Evolutionary conservation across 2,329 filamentous ascomycete genomes (phyloP).

Genomic region (Tolypocladium paradoxum): DNA sequence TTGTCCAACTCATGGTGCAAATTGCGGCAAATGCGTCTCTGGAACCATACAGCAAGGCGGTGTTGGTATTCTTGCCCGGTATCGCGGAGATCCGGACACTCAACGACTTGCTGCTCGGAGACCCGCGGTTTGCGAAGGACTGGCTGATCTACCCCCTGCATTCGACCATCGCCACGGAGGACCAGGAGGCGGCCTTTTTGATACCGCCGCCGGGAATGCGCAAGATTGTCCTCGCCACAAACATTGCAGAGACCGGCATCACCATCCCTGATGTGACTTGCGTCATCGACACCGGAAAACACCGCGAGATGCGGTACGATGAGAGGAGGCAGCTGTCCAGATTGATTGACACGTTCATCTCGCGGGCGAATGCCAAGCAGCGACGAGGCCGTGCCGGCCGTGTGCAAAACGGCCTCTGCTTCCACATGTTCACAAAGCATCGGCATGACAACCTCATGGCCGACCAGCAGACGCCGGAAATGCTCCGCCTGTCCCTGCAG

Average conservation of each 20-base stretch:
- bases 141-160: constrained; percentile 89
- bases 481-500: constrained; percentile 86
- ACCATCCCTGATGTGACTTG: constrained; percentile 97
- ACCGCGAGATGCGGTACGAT: constrained; percentile 95
- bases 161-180: constrained; percentile 89
- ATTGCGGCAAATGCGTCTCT: constrained; percentile 62
- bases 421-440: constrained; percentile 87
- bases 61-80: constrained; percentile 89
- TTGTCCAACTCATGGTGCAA: constrained; percentile 66
- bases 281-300: constrained; percentile 92
- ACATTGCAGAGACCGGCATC: constrained; percentile 97
- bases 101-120: constrained; percentile 72
- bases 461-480: constrained; percentile 92
- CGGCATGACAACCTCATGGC: constrained; percentile 77
- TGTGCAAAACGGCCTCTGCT: constrained; percentile 90
- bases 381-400: constrained; percentile 86
- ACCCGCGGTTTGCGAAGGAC: constrained; percentile 60
- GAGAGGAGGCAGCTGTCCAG: constrained; percentile 84
- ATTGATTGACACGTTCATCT: constrained; percentile 90
- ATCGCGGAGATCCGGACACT: constrained; percentile 85
- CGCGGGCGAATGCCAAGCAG: constrained; percentile 90
- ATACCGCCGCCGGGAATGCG: constrained; percentile 70
- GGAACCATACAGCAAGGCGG: constrained; percentile 69
- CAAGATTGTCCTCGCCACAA: constrained; percentile 94
- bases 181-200: constrained; percentile 87